Base-by-base conservation (phyloP, 2,329 filamentous ascomycete genomes). In the Penicillium aurantiogriseum region DNA sequence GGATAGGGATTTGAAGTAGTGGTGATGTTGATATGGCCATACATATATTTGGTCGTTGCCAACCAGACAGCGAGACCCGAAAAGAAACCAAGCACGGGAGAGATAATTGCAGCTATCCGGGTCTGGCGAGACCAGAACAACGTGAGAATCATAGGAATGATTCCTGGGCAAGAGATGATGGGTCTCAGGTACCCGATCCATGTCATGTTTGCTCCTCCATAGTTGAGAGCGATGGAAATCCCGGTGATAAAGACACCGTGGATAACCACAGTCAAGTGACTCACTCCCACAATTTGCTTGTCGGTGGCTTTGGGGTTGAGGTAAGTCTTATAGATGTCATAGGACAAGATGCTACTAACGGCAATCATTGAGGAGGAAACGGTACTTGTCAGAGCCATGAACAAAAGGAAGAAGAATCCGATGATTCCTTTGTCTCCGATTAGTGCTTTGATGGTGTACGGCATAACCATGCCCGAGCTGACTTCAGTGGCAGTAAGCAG, bases 361-460 rank as follows among this genome's bases (percentile, higher is more conserved):
- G 80, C 80, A 47, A 83, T 82, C 72, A 81, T 78, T 5, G 75
- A 78, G 0, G 80, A 80, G 0, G 79, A 81, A 0, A 81, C 74
- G 0, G 79, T 81, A 51, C 76, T 79, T 0, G 80, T 83, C 27
- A 82, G 63, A 4, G 80, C 79, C 80, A 82, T 82, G 67, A 82
- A 82, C 1, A 81, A 67, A 8, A 82, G 69, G 0, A 83, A 72
- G 17, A 83, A 75, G 47, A 79, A 75, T 2, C 72, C 79, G 3
- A 73, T 70, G 10, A 77, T 77, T 0, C 76, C 79, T 10, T 71
- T 70, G 42, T 71, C 69, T 6, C 79, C 79, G 9, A 80, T 74
- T 0, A 81, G 64, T 0, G 78, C 76, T 45, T 76, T 74, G 13
- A 80, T 66, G 0, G 74, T 71, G 51, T 79, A 80, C 4, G 79